Base-by-base conservation (phyloP, 805 yeast genomes). In the Hanseniaspora guilliermondii region DNA sequence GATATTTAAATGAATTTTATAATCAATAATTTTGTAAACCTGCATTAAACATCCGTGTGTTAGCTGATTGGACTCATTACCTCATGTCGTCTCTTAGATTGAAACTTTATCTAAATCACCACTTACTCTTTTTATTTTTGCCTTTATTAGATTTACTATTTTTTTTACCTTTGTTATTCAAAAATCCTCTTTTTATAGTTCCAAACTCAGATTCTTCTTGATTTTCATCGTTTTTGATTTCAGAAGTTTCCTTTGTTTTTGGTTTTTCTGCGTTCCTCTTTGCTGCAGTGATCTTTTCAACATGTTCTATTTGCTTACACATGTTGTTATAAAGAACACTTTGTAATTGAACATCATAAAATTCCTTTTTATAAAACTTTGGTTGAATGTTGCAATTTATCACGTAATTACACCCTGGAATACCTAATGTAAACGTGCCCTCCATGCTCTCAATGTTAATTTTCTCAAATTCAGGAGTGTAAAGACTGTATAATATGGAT, bases 271-370 rank as follows among this genome's bases (percentile, higher is more conserved):
- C 65, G 62, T 82, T 84, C 49, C 93, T 70, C 61, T 77, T 82
- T 3, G 78, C 68, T 0, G 94, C 96, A 39, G 87, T 76, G 56
- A 73, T 74, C 66, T 78, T 85, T 65, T 91, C 97, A 25, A 85
- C 65, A 9, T 65, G 67, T 4, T 70, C 77, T 41, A 91, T 79
- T 36, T 75, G 64, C 55, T 71, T 68, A 50, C 72, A 82, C 0
- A 95, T 86, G 49, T 73, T 72, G 25, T 79, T 83, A 60, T 70
- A 87, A 6, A 89, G 62, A 49, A 70, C 56, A 56, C 75, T 72
- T 62, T 85, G 93, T 55, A 87, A 66, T 46, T 74, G 81, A 17
- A 62, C 73, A 62, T 85, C 85, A 19, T 73, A 69, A 55, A 81
- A 76, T 65, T 89, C 97, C 41, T 69, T 65, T 59, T 95, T 75